Base-by-base conservation (phyloP, 1,139 yeast genomes). In the Pichia sp. region DNA sequence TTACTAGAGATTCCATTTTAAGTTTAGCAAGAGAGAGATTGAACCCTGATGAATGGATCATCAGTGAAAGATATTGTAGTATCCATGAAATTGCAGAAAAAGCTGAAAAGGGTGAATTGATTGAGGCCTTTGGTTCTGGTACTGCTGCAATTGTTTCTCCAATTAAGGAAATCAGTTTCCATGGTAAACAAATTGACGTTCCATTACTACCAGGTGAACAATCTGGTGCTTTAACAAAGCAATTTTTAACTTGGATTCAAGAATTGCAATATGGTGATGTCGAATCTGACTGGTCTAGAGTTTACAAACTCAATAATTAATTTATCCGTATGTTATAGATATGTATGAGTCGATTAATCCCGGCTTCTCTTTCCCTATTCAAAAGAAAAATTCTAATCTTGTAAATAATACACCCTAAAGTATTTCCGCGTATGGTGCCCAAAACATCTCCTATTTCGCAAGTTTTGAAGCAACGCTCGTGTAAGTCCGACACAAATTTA, bases 101-200 rank as follows among this genome's bases (percentile, higher is more conserved):
- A 55, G 82, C 95, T 37, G 68, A 66, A 33, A 77, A 79, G 62
- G 95, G 95, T 44, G 82, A 84, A 60, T 74, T 91, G 56, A 75
- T 88, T 9, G 97, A 91, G 69, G 95, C 96, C 12, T 91, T 91
- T 58, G 98, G 98, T 53, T 72, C 96, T 17, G 97, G 98, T 56
- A 91, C 98, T 42, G 97, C 98, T 42, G 97, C 97, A 32, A 79
- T 89, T 60, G 97, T 91, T 36, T 79, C 95, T 31, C 97, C 97
- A 52, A 86, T 91, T 58, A 77, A 83, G 63, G 83, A 75, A 54
- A 84, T 91, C 58, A 91, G 89, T 45, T 91, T 78, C 76, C 71
- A 73, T 47, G 91, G 82, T 41, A 65, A 79, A 55, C 72, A 72
- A 45, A 86, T 89, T 52, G 52, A 64, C 7, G 89, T 89, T 37